Percentiles rank a stretch among this genome's conserved stretches.
These are phyloP conservation scores for Protea cynaroides DNA, from an alignment of 164 flowering plant genomes.

Conservation along the genomic window DNA sequence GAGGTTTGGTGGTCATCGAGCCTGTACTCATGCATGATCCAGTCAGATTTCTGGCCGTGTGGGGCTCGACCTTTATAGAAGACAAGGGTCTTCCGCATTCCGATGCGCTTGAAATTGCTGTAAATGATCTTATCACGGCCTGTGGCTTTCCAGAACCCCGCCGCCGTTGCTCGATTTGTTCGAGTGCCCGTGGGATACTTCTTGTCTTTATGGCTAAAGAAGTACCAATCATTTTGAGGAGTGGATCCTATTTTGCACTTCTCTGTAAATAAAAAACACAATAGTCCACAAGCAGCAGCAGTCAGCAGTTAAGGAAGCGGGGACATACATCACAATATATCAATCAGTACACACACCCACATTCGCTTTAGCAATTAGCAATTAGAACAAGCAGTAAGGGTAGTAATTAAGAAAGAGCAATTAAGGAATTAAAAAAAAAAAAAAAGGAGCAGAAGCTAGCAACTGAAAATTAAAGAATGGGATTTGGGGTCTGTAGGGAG, in stretches of 20 bases:
- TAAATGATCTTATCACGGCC: constrained; percentile 90
- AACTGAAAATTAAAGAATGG: too few species aligned
- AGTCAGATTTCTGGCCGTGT: constrained; percentile 86
- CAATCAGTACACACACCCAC: background rate
- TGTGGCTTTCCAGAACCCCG: constrained; percentile 96
- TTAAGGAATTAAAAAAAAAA: too few species aligned
- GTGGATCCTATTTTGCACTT: constrained; percentile 85
- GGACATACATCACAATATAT: too few species aligned
- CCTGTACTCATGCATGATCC: constrained; percentile 97
- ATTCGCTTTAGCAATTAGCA: too few species aligned
- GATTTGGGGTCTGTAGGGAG: too few species aligned
- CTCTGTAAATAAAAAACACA: too few species aligned
- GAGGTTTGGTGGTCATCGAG: constrained; percentile 46
- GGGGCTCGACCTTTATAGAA: constrained; percentile 92
- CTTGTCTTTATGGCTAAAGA: constrained; percentile 94
- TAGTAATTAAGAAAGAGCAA: too few species aligned
- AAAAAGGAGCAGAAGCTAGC: too few species aligned
- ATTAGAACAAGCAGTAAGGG: too few species aligned
- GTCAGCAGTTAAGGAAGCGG: too few species aligned
- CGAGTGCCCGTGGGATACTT: constrained; percentile 87
- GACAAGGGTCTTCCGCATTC: constrained; percentile 86
- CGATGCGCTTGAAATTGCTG: constrained; percentile 57
- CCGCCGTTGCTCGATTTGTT: constrained; percentile 83
- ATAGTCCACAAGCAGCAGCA: too few species aligned
- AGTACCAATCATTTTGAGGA: constrained; percentile 93